Evolutionary conservation across 2,329 filamentous ascomycete species (phyloP), one percentile per base, ranked within the genome.

Genomic region (Pseudopyrenochaeta lycopersici): DNA sequence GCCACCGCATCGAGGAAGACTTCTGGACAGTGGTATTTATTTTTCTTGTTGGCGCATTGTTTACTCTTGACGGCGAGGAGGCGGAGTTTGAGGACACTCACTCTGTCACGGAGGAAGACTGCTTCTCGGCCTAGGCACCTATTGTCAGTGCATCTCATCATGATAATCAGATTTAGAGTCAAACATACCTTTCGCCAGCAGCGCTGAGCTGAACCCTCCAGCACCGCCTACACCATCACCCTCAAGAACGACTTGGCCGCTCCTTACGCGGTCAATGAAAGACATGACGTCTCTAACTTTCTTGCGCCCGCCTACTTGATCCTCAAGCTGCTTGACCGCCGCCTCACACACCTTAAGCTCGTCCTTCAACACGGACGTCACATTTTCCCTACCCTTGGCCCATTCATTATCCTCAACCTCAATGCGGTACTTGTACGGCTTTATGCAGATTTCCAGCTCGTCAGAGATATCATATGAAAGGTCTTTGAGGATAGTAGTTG

Each of bases 391-490:
- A 0, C 92, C 93, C 56, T 90, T 87, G 3, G 82, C 76, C 95
- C 95, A 99, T 74, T 99, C 96, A 7, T 87, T 83, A 33, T 93
- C 90, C 69, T 97, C 92, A 39, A 99, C 88, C 66, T 99, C 95
- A 53, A 99, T 96, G 58, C 97, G 92, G 64, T 94, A 98, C 74
- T 99, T 99, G 81, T 94, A 99, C 0, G 96, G 95, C 76, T 99
- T 99, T 77, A 99, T 96, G 73, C 94, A 99, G 72, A 98, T 98
- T 76, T 99, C 95, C 1, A 99, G 91, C 77, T 98, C 95, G 69
- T 99, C 96, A 59, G 91, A 95, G 1, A 96, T 99, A 76, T 94
- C 95, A 78, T 97, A 98, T 60, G 96, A 97, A 12, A 94, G 85
- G 68, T 99, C 95, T 62, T 95, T 95, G 11, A 99, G 80, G 47